Evolutionary conservation across 305 asterid genomes (phyloP), one percentile per base, ranked within the genome.

Genomic region (Solanum chacoense): DNA sequence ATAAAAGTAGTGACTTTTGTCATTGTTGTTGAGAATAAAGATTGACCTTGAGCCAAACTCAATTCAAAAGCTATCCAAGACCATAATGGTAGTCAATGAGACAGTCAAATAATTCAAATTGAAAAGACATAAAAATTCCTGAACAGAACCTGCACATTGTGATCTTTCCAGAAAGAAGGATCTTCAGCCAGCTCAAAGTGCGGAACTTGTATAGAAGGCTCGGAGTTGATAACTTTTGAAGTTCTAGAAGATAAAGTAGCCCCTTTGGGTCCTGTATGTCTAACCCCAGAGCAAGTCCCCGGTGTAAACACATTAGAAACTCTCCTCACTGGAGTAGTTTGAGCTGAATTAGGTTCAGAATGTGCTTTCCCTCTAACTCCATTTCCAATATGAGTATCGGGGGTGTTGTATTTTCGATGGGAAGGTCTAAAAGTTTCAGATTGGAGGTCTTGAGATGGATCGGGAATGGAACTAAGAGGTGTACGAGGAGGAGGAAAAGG

Each of bases 161-260:
- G 95, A 91, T 95, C 97, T 42, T 94, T 93, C 98, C 98, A 95
- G 69, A 95, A 95, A 31, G 93, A 92, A 18, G 94, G 94, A 73
- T 92, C 92, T 38, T 92, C 92, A 10, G 90, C 90, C 45, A 94
- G 98, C 89, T 94, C 96, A 83, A 95, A 93, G 88, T 91, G 92
- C 8, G 95, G 93, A 92, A 90, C 92, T 86, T 90, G 92, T 45
- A 90, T 87, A 18, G 87, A 22, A 55, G 73, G 55, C 37, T 92
- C 93, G 2, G 91, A 88, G 84, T 89, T 86, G 32, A 89, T 88
- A 14, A 90, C 14, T 88, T 93, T 89, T 7, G 93, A 88, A 87
- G 89, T 92, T 91, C 92, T 90, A 67, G 93, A 93, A 83, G 88
- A 78, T 69, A 38, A 86, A 86, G 88, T 45, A 9, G 92, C 87